phyloP scores from a whole-genome alignment of 306 rosid genomes.

The Adenanthera pavonina region DNA sequence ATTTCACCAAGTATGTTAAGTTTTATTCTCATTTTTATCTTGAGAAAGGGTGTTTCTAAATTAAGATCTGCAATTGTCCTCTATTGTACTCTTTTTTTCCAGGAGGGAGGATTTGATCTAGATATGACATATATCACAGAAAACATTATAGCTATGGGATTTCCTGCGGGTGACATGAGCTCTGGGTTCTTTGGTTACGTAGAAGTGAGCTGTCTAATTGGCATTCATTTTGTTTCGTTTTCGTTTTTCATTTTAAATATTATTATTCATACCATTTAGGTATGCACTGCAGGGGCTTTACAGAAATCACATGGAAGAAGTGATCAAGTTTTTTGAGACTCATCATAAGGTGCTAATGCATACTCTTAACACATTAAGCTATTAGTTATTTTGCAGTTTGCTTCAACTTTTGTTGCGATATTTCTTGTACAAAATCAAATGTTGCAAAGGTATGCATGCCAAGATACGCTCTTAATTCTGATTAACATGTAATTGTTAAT shows the following conservation, averaged over 20 bases:
- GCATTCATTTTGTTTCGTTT: slow-evolving; percentile 32
- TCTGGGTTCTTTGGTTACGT: slow-evolving; percentile 98
- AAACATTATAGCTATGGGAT: slow-evolving; percentile 97
- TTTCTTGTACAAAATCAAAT: slow-evolving; percentile 8
- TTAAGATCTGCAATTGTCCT: slow-evolving; percentile 14
- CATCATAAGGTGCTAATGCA: slow-evolving; percentile 77
- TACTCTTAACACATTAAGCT: not conserved
- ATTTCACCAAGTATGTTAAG: slow-evolving; percentile 1
- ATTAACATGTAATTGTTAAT: not conserved
- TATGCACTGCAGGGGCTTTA: slow-evolving; percentile 83
- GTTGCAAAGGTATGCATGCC: not conserved
- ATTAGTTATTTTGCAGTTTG: not conserved
- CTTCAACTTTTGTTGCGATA: slow-evolving; percentile 5
- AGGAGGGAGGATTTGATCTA: slow-evolving; percentile 99
- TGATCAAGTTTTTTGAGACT: slow-evolving; percentile 94
- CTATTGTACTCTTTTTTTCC: slow-evolving; percentile 40
- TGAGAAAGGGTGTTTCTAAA: not conserved
- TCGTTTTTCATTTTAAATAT: slow-evolving; percentile 15
- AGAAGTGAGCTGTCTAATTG: slow-evolving; percentile 66
- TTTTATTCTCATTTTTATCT: slow-evolving; percentile 26
- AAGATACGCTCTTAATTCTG: not conserved
- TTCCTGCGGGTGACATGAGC: slow-evolving; percentile 99
- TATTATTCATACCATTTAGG: slow-evolving; percentile 28
- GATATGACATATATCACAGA: slow-evolving; percentile 99
- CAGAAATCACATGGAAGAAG: slow-evolving; percentile 99